phyloP scores from a whole-genome alignment of 768 basidiomycete genomes.

The Amanita exitialis region DNA sequence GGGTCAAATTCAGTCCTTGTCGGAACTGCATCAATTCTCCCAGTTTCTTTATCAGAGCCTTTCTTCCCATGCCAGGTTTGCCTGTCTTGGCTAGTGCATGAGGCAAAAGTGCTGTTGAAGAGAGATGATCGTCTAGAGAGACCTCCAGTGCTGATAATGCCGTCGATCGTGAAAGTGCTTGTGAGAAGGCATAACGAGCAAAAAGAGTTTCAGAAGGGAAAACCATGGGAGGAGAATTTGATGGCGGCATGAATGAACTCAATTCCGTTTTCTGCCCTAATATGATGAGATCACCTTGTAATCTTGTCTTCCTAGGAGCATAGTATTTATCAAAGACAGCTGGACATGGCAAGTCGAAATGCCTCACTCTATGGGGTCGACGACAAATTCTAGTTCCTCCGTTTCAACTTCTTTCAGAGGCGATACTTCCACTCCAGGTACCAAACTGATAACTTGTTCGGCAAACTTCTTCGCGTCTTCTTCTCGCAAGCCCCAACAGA shows the following conservation, averaged over 20 bases:
- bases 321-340: slow-evolving; percentile 3
- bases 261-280: slow-evolving; percentile 61
- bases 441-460: slow-evolving; percentile 44
- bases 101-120: slow-evolving; percentile 73
- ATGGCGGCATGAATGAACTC: slow-evolving; percentile 37
- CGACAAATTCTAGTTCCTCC: slow-evolving; percentile 88
- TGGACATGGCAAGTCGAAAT: slow-evolving; percentile 14
- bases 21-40: slow-evolving; percentile 88
- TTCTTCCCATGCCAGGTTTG: slow-evolving; percentile 72
- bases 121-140: slow-evolving; percentile 73
- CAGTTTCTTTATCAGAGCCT: slow-evolving; percentile 83
- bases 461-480: slow-evolving; percentile 63
- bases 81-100: slow-evolving; percentile 69
- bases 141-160: slow-evolving; percentile 82
- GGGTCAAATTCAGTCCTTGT: slow-evolving; percentile 84
- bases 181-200: slow-evolving; percentile 86
- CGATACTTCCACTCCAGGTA: slow-evolving; percentile 49
- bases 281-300: slow-evolving; percentile 89
- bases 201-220: slow-evolving; percentile 67
- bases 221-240: slow-evolving; percentile 37
- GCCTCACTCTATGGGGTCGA: slow-evolving; percentile 80
- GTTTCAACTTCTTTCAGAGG: slow-evolving; percentile 65
- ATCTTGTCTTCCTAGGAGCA: slow-evolving; percentile 57
- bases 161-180: slow-evolving; percentile 85
- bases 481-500: slow-evolving; percentile 84